Conservation (phyloP, 352 stramenopile genomes). For the Pythium monospermum region DNA sequence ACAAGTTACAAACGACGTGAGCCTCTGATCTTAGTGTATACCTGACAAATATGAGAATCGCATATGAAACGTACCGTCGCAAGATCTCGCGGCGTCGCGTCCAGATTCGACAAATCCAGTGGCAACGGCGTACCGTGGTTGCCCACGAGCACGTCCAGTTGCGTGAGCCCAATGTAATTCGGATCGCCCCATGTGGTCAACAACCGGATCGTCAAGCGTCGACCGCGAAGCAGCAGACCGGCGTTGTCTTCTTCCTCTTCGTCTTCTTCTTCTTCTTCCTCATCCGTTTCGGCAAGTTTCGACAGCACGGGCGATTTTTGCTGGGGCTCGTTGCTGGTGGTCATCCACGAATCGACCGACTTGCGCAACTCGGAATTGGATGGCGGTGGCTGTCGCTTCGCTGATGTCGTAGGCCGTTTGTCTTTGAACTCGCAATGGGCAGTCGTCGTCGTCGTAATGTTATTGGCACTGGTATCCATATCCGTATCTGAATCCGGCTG, state of each 20-base stretch:
- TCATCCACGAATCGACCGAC: constrained; percentile 48
- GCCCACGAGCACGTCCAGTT: constrained; percentile 63
- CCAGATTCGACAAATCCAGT: constrained; percentile 39
- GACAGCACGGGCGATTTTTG: constrained; percentile 32
- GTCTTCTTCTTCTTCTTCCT: constrained; percentile 12
- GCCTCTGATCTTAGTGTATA: too few species aligned
- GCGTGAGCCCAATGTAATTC: constrained; percentile 83
- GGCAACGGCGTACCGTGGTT: constrained; percentile 32
- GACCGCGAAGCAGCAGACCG: constrained; percentile 35
- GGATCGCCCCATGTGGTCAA: constrained; percentile 70
- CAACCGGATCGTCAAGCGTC: constrained; percentile 47
- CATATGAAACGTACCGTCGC: constrained; percentile 36
- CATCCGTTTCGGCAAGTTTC: constrained; percentile 25
- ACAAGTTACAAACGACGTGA: background rate
- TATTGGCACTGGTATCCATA: background rate
- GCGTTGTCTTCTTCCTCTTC: constrained; percentile 10
- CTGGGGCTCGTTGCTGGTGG: constrained; percentile 42
- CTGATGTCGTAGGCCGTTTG: constrained; percentile 42
- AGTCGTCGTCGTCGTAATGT: constrained; percentile 1
- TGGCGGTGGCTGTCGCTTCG: constrained; percentile 9
- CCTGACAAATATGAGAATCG: background rate
- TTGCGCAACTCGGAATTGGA: constrained; percentile 18
- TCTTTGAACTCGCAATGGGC: background rate
- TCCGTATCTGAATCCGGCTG: background rate
- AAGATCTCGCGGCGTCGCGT: constrained; percentile 65